phyloP scores from a whole-genome alignment of 495 filamentous ascomycete genomes.

The Amphirosellinia nigrospora region DNA sequence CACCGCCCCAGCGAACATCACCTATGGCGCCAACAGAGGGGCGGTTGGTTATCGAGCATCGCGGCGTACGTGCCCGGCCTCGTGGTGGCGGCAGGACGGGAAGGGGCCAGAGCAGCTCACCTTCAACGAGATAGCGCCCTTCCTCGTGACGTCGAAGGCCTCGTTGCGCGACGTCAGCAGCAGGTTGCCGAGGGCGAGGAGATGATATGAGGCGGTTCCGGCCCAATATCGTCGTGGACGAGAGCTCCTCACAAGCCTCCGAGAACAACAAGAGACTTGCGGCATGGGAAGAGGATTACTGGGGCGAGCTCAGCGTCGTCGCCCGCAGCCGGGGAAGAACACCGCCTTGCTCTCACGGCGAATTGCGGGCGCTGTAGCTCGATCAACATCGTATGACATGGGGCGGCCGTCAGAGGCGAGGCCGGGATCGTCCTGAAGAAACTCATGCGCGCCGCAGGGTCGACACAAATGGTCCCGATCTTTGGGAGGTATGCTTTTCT shows the following conservation, averaged over 20 bases:
- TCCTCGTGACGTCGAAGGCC: constrained; percentile 71
- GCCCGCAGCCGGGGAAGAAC: constrained; percentile 38
- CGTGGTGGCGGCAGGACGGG: constrained; percentile 15
- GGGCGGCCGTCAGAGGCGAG: constrained; percentile 69
- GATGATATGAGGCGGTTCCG: constrained; percentile 84
- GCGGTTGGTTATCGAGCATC: constrained; percentile 55
- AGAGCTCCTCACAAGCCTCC: constrained; percentile 50
- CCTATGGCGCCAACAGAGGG: constrained; percentile 13
- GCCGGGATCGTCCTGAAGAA: constrained; percentile 75
- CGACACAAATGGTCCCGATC: constrained; percentile 79
- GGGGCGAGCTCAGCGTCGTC: constrained; percentile 69
- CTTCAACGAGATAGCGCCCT: constrained; percentile 83
- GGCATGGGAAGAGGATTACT: constrained; percentile 87
- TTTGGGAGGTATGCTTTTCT: constrained; percentile 86
- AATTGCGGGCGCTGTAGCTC: constrained; percentile 84
- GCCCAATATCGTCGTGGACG: constrained; percentile 80
- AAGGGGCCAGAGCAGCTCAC: constrained; percentile 53
- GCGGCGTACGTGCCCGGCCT: constrained; percentile 43
- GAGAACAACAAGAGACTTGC: constrained; percentile 56
- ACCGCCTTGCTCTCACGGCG: constrained; percentile 64
- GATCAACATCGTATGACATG: constrained; percentile 81
- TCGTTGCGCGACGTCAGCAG: constrained; percentile 70
- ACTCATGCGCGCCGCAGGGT: constrained; percentile 78
- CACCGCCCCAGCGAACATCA: constrained; percentile 21
- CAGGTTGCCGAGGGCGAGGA: constrained; percentile 58